Base-by-base conservation (phyloP, 2,329 filamentous ascomycete species). In the Capronia coronata region DNA sequence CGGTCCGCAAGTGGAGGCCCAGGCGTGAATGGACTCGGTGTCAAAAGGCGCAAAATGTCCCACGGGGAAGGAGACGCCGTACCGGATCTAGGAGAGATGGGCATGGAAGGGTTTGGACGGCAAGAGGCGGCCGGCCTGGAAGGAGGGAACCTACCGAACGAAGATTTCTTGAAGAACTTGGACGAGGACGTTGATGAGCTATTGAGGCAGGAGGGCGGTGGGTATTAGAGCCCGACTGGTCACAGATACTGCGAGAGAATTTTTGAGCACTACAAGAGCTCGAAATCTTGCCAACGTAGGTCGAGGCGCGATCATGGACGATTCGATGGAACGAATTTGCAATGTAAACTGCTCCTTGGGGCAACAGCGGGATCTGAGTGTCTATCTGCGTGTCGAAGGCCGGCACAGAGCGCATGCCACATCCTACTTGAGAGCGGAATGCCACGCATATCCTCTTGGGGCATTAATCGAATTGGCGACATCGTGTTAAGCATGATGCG, bases 161-260 rank as follows among this genome's bases (percentile, higher is more conserved):
- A 75, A 35, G 72, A 77, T 57, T 74, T 72, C 22, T 73, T 77
- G 67, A 71, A 68, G 10, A 78, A 76, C 16, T 67, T 84, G 56
- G 80, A 83, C 62, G 77, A 74, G 6, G 79, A 82, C 63, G 75
- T 83, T 41, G 76, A 76, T 8, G 77, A 78, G 53, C 69, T 83
- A 64, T 64, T 81, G 57, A 71, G 74, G 48, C 71, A 72, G 51
- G 71, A 73, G 54, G 67, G 64, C 42, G 56, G 49, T 16, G 43
- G 43, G 4, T 25, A 2, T n/a, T 41, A 35, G 37, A 13, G 14
- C 11, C 14, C 23, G 14, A n/a, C n/a, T 32, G 7, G 11, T 32
- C 29, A 9, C 7, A n/a, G 5, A 10, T 27, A 27, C 23, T 10
- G 23, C 10, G 23, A n/a, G 23, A 5, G 5, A 5, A 27, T 27